Evolutionary conservation across 352 stramenopile species (phyloP), one percentile per base, ranked within the genome.

Genomic region (Globisporangium yorkense): DNA sequence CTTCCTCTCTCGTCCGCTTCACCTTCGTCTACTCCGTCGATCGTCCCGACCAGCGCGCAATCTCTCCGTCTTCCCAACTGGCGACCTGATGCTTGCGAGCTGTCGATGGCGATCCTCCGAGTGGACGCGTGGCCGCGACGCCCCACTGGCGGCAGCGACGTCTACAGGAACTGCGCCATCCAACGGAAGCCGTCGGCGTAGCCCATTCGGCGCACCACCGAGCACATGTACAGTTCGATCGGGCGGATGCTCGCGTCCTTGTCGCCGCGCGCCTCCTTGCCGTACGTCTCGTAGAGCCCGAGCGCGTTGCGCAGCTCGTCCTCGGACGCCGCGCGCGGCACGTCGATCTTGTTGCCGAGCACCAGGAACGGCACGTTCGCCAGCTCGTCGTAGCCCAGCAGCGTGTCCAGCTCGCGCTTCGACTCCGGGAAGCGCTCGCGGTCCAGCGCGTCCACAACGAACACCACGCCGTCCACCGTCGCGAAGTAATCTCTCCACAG

Each of bases 141-240:
- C 24, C 24, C 24, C 24, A 27, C 24, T 27, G 24, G 24, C 1
- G 24, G 24, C 24, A 27, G 35, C 35, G 35, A 3, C 35, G 10
- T 84, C 75, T 93, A 94, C 62, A 94, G 84, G 72, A 94, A 94
- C 67, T 94, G 78, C 24, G 85, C 83, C 82, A 94, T 92, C 85
- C 85, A 94, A 65, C 85, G 83, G 77, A 94, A 94, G 62, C 88
- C 97, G 77, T 99, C 97, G 46, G 96, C 94, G 72, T 99, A 99
- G 50, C 96, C 96, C 94, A 99, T 99, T 87, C 94, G 90, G 82
- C 96, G 89, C 63, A 98, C 94, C 31, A 99, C 97, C 59, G 95
- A 99, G 73, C 97, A 99, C 97, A 99, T 99, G 88, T 99, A 99
- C 45, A 99, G 82, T 72, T 99, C 97, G 63, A 99, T 99, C 35